A percentile compares a stretch with the other conserved stretches of the same genome.
Evolutionary conservation across 495 filamentous ascomycete species (phyloP).

Genomic region (Daldinia concentrica): DNA sequence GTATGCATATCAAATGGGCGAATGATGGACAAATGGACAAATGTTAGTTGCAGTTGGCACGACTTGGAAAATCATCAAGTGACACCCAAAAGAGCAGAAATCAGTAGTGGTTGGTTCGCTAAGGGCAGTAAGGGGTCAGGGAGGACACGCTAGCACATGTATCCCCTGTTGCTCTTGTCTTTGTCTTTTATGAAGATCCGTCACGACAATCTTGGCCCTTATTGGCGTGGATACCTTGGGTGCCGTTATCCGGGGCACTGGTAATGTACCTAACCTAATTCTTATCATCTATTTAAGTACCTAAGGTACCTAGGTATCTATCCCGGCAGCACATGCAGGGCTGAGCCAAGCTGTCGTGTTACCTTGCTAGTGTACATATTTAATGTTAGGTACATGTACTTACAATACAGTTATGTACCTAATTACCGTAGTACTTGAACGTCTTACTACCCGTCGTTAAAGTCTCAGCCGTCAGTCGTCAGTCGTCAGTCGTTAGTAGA

Average conservation of each 20-base stretch:
- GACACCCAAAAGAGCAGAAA: slow-evolving; percentile 21
- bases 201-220: neutral
- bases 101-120: slow-evolving; percentile 16
- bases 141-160: slow-evolving; percentile 9
- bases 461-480: neutral
- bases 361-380: neutral
- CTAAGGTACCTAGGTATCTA: too few species aligned
- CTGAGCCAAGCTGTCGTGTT: neutral
- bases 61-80: slow-evolving; percentile 31
- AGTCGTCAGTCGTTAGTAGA: neutral
- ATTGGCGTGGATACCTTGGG: slow-evolving; percentile 18
- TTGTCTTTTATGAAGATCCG: neutral
- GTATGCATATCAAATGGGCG: slow-evolving; percentile 21
- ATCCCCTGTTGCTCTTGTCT: neutral
- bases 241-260: slow-evolving; percentile 21
- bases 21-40: neutral
- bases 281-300: too few species aligned
- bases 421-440: neutral
- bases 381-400: too few species aligned
- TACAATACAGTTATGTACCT: too few species aligned
- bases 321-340: neutral
- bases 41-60: slow-evolving; percentile 12
- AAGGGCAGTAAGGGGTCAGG: neutral
- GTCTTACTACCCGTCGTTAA: too few species aligned
- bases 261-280: neutral